phyloP scores from a whole-genome alignment of 305 asterid genomes.

The Solanum aculeatissimum region DNA sequence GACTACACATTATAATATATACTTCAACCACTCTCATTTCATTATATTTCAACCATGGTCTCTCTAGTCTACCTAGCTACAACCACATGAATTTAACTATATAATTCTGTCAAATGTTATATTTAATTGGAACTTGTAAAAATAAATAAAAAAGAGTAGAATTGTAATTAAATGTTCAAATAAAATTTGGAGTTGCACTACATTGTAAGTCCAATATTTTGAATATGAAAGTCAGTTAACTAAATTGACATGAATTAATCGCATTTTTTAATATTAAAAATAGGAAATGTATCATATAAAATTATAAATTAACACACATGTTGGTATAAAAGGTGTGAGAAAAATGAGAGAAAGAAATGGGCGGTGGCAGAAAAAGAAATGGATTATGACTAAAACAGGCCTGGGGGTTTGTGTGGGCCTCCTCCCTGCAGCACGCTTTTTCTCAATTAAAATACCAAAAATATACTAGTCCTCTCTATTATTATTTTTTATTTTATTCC shows the following conservation, averaged over 20 bases:
- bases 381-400: neutral
- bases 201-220: too few species aligned
- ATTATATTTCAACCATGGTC: neutral
- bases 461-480: too few species aligned
- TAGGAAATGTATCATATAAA: neutral
- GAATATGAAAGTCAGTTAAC: too few species aligned
- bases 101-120: neutral
- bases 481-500: too few species aligned
- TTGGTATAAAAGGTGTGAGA: neutral
- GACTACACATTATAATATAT: neutral
- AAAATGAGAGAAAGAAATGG: neutral
- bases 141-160: too few species aligned
- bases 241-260: neutral
- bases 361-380: neutral
- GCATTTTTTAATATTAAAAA: neutral
- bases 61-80: neutral
- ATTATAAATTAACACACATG: neutral
- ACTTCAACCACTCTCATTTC: neutral
- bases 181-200: too few species aligned
- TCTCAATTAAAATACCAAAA: too few species aligned
- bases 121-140: neutral
- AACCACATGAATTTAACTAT: neutral
- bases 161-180: too few species aligned
- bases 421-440: constrained; percentile 24
- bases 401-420: constrained; percentile 19